phyloP scores from a whole-genome alignment of 148 eudicot species.

The Rhododendron kiyosumense region DNA sequence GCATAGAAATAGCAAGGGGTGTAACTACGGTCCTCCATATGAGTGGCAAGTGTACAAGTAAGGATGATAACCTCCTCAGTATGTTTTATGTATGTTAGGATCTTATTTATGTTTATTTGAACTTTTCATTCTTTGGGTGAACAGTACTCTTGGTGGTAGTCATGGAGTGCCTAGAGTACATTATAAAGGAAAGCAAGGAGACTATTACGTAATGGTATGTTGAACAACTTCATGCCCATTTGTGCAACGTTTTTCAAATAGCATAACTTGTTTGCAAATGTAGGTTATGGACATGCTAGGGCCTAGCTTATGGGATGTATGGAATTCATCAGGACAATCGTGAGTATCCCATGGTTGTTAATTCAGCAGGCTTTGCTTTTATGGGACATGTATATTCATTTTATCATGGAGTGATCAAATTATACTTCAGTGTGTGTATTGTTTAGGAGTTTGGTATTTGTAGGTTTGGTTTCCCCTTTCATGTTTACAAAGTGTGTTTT shows the following conservation, averaged over 20 bases:
- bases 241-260: neutral
- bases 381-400: neutral
- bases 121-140: constrained; percentile 14
- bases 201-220: constrained; percentile 81
- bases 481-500: neutral
- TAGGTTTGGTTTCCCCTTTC: neutral
- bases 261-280: constrained; percentile 5
- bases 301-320: constrained; percentile 95
- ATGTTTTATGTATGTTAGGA: neutral
- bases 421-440: neutral
- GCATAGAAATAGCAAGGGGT: constrained; percentile 88
- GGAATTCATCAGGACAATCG: constrained; percentile 91
- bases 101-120: neutral
- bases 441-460: neutral
- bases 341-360: constrained; percentile 38
- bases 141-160: constrained; percentile 84
- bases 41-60: constrained; percentile 98
- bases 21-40: constrained; percentile 84
- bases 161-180: constrained; percentile 89
- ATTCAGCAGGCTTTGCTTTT: neutral
- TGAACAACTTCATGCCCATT: neutral
- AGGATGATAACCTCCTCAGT: constrained; percentile 7
- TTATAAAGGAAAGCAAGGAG: constrained; percentile 88
- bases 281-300: constrained; percentile 98
- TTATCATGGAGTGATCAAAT: neutral